Evolutionary conservation across 202 grass and related monocot species (phyloP).

Genomic region (Brachypodium distachyon): DNA sequence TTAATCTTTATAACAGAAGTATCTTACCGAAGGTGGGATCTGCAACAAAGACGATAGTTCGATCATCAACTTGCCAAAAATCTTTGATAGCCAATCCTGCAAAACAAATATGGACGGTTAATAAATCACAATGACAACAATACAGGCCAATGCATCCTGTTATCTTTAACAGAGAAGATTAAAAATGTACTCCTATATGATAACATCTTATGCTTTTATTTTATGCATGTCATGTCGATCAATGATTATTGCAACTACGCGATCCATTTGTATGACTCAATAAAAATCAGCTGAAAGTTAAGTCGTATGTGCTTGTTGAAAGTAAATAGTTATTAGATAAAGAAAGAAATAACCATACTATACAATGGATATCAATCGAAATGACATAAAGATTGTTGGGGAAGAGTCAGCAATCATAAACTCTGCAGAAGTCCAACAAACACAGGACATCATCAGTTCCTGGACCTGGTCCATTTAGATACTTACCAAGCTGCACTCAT

Average conservation of each 20-base stretch:
- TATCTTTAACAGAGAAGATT: not conserved
- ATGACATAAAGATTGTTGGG: not conserved
- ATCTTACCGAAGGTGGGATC: conserved; percentile 85
- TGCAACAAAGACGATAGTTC: conserved; percentile 78
- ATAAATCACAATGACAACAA: not conserved
- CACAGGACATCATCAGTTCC: not conserved
- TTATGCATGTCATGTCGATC: not conserved
- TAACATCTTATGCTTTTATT: not conserved
- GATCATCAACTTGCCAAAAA: conserved; percentile 93
- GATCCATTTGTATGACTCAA: not conserved
- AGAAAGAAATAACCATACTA: not conserved
- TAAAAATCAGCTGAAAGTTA: not conserved
- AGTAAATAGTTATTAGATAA: not conserved
- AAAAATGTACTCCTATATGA: not conserved
- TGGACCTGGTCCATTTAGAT: not conserved
- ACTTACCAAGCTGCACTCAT: not conserved
- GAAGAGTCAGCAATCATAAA: not conserved
- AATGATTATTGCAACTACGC: not conserved
- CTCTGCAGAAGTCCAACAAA: not conserved
- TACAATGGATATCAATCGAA: not conserved
- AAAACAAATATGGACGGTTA: not conserved
- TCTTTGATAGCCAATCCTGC: conserved; percentile 91
- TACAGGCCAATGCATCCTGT: not conserved
- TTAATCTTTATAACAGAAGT: not conserved
- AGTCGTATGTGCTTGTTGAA: not conserved